phyloP scores from a whole-genome alignment of 139 green algal genomes.

The Tetraselmis striata region DNA sequence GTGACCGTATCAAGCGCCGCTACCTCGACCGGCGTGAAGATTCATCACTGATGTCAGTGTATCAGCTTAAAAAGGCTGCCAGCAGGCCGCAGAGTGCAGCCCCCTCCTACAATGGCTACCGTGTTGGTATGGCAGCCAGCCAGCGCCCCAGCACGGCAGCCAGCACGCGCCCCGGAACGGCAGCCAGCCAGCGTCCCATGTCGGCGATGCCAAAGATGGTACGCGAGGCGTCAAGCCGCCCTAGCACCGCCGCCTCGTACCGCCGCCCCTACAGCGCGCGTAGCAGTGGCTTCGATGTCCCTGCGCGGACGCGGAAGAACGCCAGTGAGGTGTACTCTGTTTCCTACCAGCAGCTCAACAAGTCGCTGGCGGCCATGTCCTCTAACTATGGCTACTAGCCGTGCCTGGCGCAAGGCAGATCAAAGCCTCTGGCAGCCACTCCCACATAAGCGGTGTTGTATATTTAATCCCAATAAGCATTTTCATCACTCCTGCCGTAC shows the following conservation, averaged over 20 bases:
- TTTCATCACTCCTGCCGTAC: too few relatives aligned
- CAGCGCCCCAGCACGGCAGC: neutral
- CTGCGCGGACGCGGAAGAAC: neutral
- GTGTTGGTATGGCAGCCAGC: too few relatives aligned
- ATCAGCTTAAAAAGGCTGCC: neutral
- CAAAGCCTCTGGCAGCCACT: too few relatives aligned
- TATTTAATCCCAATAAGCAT: too few relatives aligned
- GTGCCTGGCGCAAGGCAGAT: too few relatives aligned
- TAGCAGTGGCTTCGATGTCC: neutral
- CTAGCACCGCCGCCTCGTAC: neutral
- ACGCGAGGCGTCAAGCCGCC: neutral
- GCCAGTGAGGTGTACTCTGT: neutral
- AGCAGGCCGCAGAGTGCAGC: neutral
- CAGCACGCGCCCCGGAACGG: neutral
- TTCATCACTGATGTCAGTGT: neutral
- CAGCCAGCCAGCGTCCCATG: too few relatives aligned
- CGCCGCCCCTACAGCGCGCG: neutral
- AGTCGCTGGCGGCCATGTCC: neutral
- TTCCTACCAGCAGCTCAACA: neutral
- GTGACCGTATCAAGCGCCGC: neutral
- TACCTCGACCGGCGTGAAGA: neutral
- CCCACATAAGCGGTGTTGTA: too few relatives aligned
- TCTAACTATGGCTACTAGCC: too few relatives aligned
- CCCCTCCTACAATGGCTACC: too few relatives aligned
- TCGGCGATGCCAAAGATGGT: neutral